A percentile compares a stretch with the other conserved stretches of the same genome.
These are phyloP conservation scores for Tetracladium marchalianum DNA, from an alignment of 495 filamentous ascomycete genomes.

Conservation along the genomic window DNA sequence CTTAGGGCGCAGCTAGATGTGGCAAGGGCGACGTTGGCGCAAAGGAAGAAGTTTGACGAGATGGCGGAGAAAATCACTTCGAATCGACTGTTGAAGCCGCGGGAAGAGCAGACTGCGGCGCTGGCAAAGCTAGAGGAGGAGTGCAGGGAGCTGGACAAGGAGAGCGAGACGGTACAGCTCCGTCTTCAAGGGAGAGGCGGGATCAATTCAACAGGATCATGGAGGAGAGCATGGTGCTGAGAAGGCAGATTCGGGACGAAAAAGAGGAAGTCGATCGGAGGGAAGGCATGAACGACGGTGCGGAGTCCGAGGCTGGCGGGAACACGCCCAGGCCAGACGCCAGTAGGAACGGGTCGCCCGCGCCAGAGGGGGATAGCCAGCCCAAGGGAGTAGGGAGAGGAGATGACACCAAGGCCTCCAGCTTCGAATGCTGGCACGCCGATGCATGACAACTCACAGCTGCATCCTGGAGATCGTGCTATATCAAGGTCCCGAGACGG, in stretches of 20 bases:
- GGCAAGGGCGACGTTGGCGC: slow-evolving; percentile 62
- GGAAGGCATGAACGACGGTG: slow-evolving; percentile 71
- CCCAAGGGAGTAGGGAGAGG: too few relatives aligned
- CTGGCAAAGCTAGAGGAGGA: slow-evolving; percentile 75
- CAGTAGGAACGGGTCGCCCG: too few relatives aligned
- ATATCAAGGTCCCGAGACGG: too few relatives aligned
- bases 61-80: slow-evolving; percentile 77
- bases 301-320: slow-evolving; percentile 64
- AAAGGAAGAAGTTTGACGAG: slow-evolving; percentile 80
- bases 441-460: too few relatives aligned
- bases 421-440: too few relatives aligned
- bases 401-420: too few relatives aligned
- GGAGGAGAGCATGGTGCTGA: slow-evolving; percentile 78
- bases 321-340: too few relatives aligned
- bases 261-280: slow-evolving; percentile 73
- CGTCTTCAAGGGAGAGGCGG: slow-evolving; percentile 75
- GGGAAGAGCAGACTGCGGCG: slow-evolving; percentile 72
- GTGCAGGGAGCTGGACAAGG: slow-evolving; percentile 75
- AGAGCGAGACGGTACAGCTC: slow-evolving; percentile 72
- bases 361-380: too few relatives aligned
- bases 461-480: too few relatives aligned
- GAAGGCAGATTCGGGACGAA: slow-evolving; percentile 83
- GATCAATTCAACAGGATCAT: slow-evolving; percentile 87
- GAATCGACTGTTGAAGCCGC: slow-evolving; percentile 65
- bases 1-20: slow-evolving; percentile 64